phyloP scores from a whole-genome alignment of 108 stramenopile genomes.

The Nitzschia palea region DNA sequence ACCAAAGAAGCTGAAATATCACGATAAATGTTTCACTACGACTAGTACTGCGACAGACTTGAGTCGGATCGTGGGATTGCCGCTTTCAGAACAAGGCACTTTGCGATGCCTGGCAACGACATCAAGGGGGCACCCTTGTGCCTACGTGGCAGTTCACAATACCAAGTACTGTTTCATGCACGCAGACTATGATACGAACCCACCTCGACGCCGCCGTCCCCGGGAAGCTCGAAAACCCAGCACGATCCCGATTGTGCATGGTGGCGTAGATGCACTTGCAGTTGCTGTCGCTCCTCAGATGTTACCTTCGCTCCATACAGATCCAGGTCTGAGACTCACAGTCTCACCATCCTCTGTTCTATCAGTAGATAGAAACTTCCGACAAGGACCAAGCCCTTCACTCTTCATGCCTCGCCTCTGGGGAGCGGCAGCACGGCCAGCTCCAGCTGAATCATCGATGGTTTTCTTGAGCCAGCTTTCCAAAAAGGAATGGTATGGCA shows the following conservation, averaged over 20 bases:
- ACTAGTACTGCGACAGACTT: background rate
- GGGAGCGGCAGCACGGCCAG: too few relatives aligned
- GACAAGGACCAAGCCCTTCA: too few relatives aligned
- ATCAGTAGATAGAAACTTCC: too few relatives aligned
- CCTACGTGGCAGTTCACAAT: conserved; percentile 39
- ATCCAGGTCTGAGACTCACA: too few relatives aligned
- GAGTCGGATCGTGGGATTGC: too few relatives aligned
- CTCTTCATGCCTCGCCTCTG: too few relatives aligned
- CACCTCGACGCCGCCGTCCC: conserved; percentile 7
- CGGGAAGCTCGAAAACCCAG: background rate
- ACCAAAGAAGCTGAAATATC: conserved; percentile 3
- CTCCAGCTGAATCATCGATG: background rate
- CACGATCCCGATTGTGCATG: background rate
- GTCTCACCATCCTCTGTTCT: too few relatives aligned
- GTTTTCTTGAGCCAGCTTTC: conserved; percentile 30
- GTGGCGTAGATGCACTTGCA: background rate
- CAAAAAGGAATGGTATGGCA: conserved; percentile 37
- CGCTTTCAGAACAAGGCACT: background rate
- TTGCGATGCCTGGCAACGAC: conserved; percentile 42
- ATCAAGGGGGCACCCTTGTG: conserved; percentile 43
- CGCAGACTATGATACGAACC: conserved; percentile 43
- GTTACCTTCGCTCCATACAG: background rate
- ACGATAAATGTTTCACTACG: conserved; percentile 33
- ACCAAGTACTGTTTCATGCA: conserved; percentile 50
- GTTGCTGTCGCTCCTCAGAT: background rate